Evolutionary conservation across 2,329 filamentous ascomycete species (phyloP).

Genomic region (Xylariales sp.): DNA sequence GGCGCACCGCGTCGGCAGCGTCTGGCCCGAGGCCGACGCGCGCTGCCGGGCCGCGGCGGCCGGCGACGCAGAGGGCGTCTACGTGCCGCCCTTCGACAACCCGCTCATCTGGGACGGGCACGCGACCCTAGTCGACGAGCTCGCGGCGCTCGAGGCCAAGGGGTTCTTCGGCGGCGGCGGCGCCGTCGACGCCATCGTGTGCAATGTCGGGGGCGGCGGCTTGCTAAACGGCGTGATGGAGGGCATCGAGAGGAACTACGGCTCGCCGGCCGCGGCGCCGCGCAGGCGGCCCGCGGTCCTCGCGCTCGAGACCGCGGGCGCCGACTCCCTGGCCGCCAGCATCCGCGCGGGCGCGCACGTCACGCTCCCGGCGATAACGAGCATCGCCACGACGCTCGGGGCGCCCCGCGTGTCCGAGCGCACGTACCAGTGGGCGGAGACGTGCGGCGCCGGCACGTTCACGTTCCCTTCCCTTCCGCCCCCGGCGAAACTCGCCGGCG

Average conservation of each 20-base stretch:
- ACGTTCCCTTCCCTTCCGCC: not conserved
- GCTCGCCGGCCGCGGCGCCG: not conserved
- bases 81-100: constrained; percentile 78
- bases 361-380: constrained; percentile 77
- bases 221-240: constrained; percentile 80
- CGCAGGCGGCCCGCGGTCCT: constrained; percentile 63
- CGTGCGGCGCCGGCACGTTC: constrained; percentile 25
- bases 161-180: constrained; percentile 51
- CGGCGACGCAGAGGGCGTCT: constrained; percentile 63
- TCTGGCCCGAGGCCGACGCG: constrained; percentile 77
- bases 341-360: constrained; percentile 67
- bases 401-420: constrained; percentile 75
- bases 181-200: constrained; percentile 75
- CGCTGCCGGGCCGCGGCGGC: constrained; percentile 68
- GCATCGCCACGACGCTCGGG: constrained; percentile 79
- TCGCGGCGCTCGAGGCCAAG: constrained; percentile 52
- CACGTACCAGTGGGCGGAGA: constrained; percentile 72
- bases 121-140: constrained; percentile 66
- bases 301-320: constrained; percentile 80
- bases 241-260: constrained; percentile 65
- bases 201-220: constrained; percentile 83
- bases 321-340: constrained; percentile 74
- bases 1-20: constrained; percentile 77
- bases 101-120: constrained; percentile 75
- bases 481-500: not conserved